Conservation (phyloP, 441 rosid genomes). For the Manihot esculenta region DNA sequence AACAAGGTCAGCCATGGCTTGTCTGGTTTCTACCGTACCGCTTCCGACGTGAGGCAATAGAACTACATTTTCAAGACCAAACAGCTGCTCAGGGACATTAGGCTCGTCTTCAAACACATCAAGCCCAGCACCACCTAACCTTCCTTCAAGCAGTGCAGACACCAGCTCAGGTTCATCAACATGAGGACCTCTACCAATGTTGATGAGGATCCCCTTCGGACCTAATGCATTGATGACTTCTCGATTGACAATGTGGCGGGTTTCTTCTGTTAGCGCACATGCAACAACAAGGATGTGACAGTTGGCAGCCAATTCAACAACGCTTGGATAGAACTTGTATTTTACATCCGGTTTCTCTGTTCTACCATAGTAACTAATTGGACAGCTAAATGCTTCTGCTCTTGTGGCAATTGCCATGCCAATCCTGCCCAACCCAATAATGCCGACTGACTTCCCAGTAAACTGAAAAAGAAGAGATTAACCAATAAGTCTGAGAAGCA, state of each 20-base stretch:
- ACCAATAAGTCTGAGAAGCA: not conserved
- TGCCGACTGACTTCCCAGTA: constrained; percentile 62
- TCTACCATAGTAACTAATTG: constrained; percentile 27
- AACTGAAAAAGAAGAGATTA: constrained; percentile 36
- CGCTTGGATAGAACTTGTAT: constrained; percentile 48
- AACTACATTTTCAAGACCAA: constrained; percentile 57
- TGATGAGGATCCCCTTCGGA: constrained; percentile 59
- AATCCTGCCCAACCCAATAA: constrained; percentile 69
- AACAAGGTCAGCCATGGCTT: constrained; percentile 64
- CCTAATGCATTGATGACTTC: constrained; percentile 55
- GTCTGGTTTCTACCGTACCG: constrained; percentile 54
- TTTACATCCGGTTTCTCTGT: constrained; percentile 40
- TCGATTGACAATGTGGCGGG: constrained; percentile 36
- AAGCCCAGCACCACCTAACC: constrained; percentile 68
- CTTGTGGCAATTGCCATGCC: constrained; percentile 58
- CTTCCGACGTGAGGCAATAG: constrained; percentile 63
- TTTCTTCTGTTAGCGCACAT: constrained; percentile 54
- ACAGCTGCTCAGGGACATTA: constrained; percentile 46
- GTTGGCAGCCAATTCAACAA: constrained; percentile 54
- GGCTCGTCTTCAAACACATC: constrained; percentile 74
- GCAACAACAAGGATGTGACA: constrained; percentile 61
- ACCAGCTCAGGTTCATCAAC: constrained; percentile 60
- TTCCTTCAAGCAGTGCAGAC: constrained; percentile 59
- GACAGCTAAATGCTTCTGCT: not conserved
- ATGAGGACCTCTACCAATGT: constrained; percentile 59